These are phyloP conservation scores for Cucumis cinereus DNA, from an alignment of 306 rosid genomes.

Conservation along the genomic window DNA sequence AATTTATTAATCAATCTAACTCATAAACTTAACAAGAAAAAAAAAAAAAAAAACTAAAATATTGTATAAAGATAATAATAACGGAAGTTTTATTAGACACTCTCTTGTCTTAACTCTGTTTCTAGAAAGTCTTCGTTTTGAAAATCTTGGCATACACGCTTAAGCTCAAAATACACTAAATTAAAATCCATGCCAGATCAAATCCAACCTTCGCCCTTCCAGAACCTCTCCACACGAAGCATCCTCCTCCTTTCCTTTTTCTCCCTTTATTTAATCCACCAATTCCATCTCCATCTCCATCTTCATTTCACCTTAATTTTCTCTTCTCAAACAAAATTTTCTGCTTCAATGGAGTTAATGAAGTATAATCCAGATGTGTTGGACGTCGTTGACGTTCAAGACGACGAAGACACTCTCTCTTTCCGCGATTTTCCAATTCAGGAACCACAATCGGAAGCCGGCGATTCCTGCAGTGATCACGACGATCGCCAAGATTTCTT, in stretches of 20 bases:
- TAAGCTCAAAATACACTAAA: background rate
- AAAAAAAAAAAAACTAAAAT: too few species aligned
- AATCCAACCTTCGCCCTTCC: background rate
- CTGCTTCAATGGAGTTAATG: conserved; percentile 6
- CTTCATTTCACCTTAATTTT: background rate
- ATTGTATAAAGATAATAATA: too few species aligned
- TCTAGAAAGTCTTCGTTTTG: background rate
- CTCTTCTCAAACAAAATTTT: background rate
- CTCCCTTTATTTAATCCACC: background rate
- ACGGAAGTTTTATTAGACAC: too few species aligned
- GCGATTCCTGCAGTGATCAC: too few species aligned
- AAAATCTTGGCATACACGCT: background rate
- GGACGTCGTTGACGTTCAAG: background rate
- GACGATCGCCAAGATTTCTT: conserved; percentile 10
- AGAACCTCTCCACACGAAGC: background rate
- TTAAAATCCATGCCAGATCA: background rate
- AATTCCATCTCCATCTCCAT: background rate
- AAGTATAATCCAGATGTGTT: background rate
- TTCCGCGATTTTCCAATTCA: conserved; percentile 20
- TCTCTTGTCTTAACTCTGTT: background rate
- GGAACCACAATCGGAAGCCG: background rate
- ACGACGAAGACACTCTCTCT: conserved; percentile 28
- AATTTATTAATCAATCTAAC: too few species aligned
- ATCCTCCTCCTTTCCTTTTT: background rate
- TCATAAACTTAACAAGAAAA: too few species aligned